A percentile compares a stretch with the other conserved stretches of the same genome.
Conservation (phyloP, 495 filamentous ascomycete genomes). For the Trichoderma erinaceum region DNA sequence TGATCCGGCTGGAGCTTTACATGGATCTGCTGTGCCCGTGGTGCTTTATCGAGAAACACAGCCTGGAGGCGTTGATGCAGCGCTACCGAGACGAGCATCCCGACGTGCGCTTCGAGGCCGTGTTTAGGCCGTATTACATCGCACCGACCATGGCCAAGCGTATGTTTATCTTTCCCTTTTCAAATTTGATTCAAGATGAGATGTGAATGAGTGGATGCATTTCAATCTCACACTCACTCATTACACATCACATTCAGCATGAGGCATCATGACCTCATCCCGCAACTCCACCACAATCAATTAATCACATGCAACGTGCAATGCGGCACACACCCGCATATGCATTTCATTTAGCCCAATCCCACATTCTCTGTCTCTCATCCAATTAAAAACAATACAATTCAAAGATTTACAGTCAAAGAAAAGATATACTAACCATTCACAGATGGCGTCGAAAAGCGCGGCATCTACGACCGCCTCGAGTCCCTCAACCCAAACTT, state of each 20-base stretch:
- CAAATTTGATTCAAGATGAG: no score
- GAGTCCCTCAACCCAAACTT: constrained; percentile 16
- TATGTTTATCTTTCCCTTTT: not conserved
- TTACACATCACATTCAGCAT: no score
- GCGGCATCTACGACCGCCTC: constrained; percentile 19
- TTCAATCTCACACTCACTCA: no score
- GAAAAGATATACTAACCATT: no score
- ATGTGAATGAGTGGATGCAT: no score
- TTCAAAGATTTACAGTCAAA: no score
- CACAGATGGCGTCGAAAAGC: constrained; percentile 18
- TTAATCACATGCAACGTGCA: no score
- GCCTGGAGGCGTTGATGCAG: constrained; percentile 61
- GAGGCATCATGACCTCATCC: no score
- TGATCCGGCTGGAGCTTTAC: constrained; percentile 66
- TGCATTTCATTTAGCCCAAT: no score
- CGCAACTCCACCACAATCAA: no score
- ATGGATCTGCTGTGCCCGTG: constrained; percentile 76
- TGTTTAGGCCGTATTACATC: constrained; percentile 74
- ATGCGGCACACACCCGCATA: no score
- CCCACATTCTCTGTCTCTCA: no score
- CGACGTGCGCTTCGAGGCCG: constrained; percentile 54
- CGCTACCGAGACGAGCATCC: constrained; percentile 52
- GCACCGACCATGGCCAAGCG: constrained; percentile 49
- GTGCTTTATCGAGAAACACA: constrained; percentile 77
- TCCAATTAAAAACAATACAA: not conserved